Percentiles rank a stretch among this genome's conserved stretches.
Conservation (phyloP, 1,139 yeast genomes). For the Candida tropicalis region DNA sequence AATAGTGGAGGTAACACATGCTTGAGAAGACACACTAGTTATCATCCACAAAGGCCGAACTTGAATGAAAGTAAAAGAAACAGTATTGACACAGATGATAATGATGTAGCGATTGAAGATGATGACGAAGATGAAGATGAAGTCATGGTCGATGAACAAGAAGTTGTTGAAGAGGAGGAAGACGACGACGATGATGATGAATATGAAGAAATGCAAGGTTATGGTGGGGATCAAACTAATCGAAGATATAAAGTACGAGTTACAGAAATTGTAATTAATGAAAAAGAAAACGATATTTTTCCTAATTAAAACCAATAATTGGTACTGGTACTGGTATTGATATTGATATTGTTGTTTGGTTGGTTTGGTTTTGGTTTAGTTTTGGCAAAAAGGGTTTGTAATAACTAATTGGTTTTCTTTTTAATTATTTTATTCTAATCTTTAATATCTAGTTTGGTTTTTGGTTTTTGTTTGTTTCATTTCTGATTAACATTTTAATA, state of each 20-base stretch:
- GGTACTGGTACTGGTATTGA: background rate
- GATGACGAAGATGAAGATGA: constrained; percentile 15
- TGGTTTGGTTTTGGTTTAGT: background rate
- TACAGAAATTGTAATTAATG: constrained; percentile 54
- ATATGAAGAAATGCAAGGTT: constrained; percentile 25
- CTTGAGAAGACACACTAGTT: constrained; percentile 37
- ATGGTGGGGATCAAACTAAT: constrained; percentile 29
- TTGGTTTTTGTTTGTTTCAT: constrained; percentile 1
- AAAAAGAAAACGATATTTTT: constrained; percentile 32
- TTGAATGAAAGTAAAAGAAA: constrained; percentile 17
- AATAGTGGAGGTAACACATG: constrained; percentile 1
- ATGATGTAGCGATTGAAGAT: constrained; percentile 10
- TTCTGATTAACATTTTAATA: background rate
- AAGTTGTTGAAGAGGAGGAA: constrained; percentile 21
- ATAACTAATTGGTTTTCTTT: background rate
- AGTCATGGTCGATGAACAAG: constrained; percentile 19
- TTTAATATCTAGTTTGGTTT: background rate
- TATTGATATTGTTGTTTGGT: constrained; percentile 1
- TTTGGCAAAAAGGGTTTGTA: background rate
- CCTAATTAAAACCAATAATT: constrained; percentile 17
- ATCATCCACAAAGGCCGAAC: constrained; percentile 31
- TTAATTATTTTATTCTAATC: background rate
- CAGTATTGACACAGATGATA: constrained; percentile 14
- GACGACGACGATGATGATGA: constrained; percentile 27
- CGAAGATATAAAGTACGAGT: constrained; percentile 49